Evolutionary conservation across 768 basidiomycete genomes (phyloP).

Genomic region (Lentinus brumalis): DNA sequence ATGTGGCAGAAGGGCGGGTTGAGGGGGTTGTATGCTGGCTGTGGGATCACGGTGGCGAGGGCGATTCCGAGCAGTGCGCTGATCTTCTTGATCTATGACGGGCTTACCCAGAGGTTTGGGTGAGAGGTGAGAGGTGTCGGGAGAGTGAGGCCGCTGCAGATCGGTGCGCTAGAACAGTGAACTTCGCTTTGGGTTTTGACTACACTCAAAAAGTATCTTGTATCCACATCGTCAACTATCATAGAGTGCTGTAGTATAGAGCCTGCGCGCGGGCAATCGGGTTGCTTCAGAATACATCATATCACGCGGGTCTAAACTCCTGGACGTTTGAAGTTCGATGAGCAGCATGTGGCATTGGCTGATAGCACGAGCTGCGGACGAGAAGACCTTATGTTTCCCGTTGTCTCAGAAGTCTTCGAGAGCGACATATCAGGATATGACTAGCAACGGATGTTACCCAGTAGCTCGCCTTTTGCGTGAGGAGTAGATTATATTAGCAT

Average conservation of each 20-base stretch:
- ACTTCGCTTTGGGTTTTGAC: not conserved
- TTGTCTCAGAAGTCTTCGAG: too few species aligned
- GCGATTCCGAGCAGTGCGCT: conserved; percentile 89
- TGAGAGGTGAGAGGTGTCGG: conserved; percentile 14
- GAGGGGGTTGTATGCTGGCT: conserved; percentile 87
- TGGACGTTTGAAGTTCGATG: too few species aligned
- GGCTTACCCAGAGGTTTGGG: conserved; percentile 58
- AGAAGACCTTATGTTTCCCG: too few species aligned
- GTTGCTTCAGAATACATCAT: too few species aligned
- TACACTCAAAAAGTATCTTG: not conserved
- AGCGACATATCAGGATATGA: too few species aligned
- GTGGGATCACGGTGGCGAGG: conserved; percentile 85
- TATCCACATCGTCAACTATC: not conserved
- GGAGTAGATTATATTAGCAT: not conserved
- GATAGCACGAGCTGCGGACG: too few species aligned
- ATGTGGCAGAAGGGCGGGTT: conserved; percentile 80
- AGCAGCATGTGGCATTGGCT: too few species aligned
- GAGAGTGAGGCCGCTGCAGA: not conserved
- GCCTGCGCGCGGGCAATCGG: too few species aligned
- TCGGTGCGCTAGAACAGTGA: not conserved
- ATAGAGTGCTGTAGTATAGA: not conserved
- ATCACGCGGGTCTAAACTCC: too few species aligned
- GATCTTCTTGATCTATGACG: conserved; percentile 92
- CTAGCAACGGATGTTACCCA: too few species aligned
- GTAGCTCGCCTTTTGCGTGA: not conserved